Base-by-base conservation (phyloP, 2,329 filamentous ascomycete genomes). In the Colletotrichum melonis region DNA sequence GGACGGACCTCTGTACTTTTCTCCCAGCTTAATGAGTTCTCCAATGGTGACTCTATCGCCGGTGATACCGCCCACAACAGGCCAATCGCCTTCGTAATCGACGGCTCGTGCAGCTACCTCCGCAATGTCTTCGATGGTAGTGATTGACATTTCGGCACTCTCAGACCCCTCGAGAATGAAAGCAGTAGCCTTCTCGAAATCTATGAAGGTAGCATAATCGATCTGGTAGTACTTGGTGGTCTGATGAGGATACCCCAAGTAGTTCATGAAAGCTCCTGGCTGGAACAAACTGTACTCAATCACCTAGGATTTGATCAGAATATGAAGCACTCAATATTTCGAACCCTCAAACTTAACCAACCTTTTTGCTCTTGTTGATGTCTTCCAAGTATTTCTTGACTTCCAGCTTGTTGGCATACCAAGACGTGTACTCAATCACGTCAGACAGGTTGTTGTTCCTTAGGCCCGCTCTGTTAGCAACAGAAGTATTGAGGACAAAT, bases 231-330 rank as follows among this genome's bases (percentile, higher is more conserved):
- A 78, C 22, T 83, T 84, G 6, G 81, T 74, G 0, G 84, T 82
- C 16, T 83, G 78, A 68, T 85, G 76, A 0, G 87, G 86, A 66
- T 81, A 80, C 19, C 83, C 84, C 14, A 89, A 81, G 80, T 88
- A 89, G 76, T 88, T 82, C 46, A 86, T 75, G 77, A 88, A 87
- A 22, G 85, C 73, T 5, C 85, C 86, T 1, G 86, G 84, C 67
- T 88, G 86, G 79, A 89, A 89, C 2, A 87, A 79, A 30, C 79
- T 84, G 77, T 88, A 88, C 64, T 88, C 85, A 5, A 88, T 79
- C 19, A 86, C 80, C 83, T 85, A 59, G 4, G 9, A 1, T 16
- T 1, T 3, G 32, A 3, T 30, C 11, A 64, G n/a, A 35, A 56
- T 52, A 4, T 4, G 55, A 9, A n/a, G 30, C 11, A 5, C 7